Evolutionary conservation across 805 yeast genomes (phyloP), one percentile per base, ranked within the genome.

Genomic region (Lipomyces yamanashiensis): DNA sequence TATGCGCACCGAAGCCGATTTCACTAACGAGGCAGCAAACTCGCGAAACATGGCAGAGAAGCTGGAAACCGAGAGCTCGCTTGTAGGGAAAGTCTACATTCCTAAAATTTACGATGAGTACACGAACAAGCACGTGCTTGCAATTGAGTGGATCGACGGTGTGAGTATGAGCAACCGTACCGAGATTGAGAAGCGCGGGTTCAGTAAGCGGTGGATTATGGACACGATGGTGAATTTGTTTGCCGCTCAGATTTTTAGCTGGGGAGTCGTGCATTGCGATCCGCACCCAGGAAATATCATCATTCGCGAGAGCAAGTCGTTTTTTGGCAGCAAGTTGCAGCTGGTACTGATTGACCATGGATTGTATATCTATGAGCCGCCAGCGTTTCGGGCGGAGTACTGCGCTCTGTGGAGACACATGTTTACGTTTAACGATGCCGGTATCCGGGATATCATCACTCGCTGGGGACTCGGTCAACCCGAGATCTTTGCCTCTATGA

Each of bases 271-370:
- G 17, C 92, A 87, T 72, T 83, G 89, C 58, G 92, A 87, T 71
- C 90, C 93, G 12, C 96, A 89, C 70, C 95, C 95, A 1, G 96
- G 96, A 6, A 89, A 89, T 72, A 74, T 89, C 67, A 72, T 89
- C 60, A 84, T 86, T 3, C 76, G 92, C 44, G 23, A 15, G 19
- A 70, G 5, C 2, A 28, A 73, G 36, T 58, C 65, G n/a, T 8
- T 72, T 73, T 43, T 88, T 83, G 70, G 85, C n/a, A 17, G 50
- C 36, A 28, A 47, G 54, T 58, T 50, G 21, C 67, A 71, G 44
- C 59, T 67, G 36, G 91, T 89, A 36, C 77, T 89, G 54, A 74
- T 89, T 51, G 96, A 89, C 72, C 93, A 88, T 72, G 96, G 96
- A 0, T 76, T 89, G 33, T 89, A 87, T 70, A 83, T 88, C 21